Conservation (phyloP, 2,329 filamentous ascomycete species). For the Diaporthe destruens region DNA sequence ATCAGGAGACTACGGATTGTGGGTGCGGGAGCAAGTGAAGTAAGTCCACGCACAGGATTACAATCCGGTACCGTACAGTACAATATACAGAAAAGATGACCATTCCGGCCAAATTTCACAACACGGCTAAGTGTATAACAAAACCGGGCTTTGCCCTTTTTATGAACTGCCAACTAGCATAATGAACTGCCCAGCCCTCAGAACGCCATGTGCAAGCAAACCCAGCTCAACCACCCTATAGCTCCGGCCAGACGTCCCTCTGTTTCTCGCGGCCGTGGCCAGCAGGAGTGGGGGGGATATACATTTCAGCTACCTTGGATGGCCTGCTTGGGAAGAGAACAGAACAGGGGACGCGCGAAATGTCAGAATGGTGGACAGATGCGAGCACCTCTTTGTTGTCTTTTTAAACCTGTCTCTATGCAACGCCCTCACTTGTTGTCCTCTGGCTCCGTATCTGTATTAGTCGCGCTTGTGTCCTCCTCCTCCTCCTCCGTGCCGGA, state of each 20-base stretch:
- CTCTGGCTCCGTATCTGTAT: slow-evolving; percentile 76
- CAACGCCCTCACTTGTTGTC: slow-evolving; percentile 51
- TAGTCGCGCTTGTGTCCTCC: slow-evolving; percentile 75
- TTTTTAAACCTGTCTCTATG: not conserved
- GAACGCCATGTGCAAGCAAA: slow-evolving; percentile 12
- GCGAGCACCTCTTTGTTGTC: not conserved
- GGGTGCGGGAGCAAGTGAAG: not conserved
- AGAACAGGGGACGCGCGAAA: not conserved
- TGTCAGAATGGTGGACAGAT: not conserved
- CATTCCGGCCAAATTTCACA: not conserved
- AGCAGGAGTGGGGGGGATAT: slow-evolving; percentile 1
- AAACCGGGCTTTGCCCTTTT: not conserved
- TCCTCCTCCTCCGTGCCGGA: slow-evolving; percentile 84
- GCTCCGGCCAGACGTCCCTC: not conserved
- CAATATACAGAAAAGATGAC: no score
- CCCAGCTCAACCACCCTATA: not conserved
- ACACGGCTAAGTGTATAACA: not conserved
- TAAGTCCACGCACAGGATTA: no score
- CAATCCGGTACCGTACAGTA: no score
- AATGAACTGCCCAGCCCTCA: not conserved
- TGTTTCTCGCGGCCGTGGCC: not conserved
- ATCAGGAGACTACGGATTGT: no score
- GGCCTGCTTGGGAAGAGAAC: slow-evolving; percentile 21
- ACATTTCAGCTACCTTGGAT: slow-evolving; percentile 30
- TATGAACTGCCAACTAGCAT: not conserved